A percentile compares a stretch with the other conserved stretches of the same genome.
These are phyloP conservation scores for Bipolaris cookei DNA, from an alignment of 2,329 filamentous ascomycete genomes.

Conservation along the genomic window DNA sequence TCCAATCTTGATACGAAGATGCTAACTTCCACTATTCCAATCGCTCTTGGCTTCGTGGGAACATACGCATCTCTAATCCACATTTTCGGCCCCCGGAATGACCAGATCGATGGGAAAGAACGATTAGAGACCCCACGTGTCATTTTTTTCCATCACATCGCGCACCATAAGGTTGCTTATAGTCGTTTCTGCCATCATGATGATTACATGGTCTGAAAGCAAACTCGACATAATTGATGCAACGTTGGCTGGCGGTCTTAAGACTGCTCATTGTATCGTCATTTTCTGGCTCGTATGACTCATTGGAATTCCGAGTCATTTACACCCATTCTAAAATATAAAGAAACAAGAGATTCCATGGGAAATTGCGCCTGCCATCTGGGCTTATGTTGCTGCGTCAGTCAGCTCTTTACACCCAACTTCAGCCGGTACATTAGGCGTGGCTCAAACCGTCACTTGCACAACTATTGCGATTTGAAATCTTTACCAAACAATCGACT, in stretches of 20 bases:
- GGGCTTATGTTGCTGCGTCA: slow-evolving; percentile 1
- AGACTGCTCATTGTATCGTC: slow-evolving; percentile 5
- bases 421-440: neutral
- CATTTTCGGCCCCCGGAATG: neutral
- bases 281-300: slow-evolving; percentile 5
- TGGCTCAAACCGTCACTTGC: neutral
- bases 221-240: neutral
- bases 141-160: neutral
- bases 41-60: neutral
- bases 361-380: slow-evolving; percentile 5
- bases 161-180: neutral
- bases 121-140: too few species aligned
- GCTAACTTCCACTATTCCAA: neutral
- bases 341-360: slow-evolving; percentile 1
- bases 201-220: neutral
- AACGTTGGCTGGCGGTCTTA: neutral
- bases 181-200: neutral
- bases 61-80: neutral
- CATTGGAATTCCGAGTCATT: too few species aligned
- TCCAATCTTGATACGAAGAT: neutral
- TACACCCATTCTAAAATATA: neutral
- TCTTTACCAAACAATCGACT: neutral
- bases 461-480: neutral
- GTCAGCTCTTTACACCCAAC: neutral
- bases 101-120: neutral